These are phyloP conservation scores for Ophiostoma sp. DNA, from an alignment of 2,329 filamentous ascomycete genomes.

Conservation along the genomic window DNA sequence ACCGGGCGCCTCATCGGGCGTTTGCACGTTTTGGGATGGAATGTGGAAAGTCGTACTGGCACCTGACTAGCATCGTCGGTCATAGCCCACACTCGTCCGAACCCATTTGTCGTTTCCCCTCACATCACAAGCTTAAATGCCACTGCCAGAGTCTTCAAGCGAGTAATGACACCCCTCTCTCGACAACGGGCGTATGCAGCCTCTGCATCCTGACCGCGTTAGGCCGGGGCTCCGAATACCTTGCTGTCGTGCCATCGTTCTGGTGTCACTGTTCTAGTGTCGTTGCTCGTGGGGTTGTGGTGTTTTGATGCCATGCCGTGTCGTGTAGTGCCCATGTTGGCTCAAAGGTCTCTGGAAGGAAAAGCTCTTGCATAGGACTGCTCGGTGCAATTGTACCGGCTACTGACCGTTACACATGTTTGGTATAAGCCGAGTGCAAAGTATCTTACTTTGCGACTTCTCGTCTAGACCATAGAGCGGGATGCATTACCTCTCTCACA, in stretches of 20 bases:
- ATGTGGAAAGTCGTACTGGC: background rate
- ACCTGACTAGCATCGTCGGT: background rate
- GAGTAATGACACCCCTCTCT: background rate
- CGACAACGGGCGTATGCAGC: background rate
- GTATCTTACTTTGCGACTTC: too few relatives aligned
- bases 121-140: background rate
- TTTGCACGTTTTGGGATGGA: slow-evolving; percentile 4
- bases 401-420: background rate
- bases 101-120: background rate
- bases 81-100: background rate
- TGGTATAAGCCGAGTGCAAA: background rate
- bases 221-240: too few relatives aligned
- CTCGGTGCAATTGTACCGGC: background rate
- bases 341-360: too few relatives aligned
- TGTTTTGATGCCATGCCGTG: background rate
- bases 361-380: background rate
- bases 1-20: background rate
- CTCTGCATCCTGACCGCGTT: background rate
- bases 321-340: background rate
- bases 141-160: too few relatives aligned
- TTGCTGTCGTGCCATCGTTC: background rate
- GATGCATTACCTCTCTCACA: too few relatives aligned
- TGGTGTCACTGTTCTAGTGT: background rate
- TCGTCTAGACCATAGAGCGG: too few relatives aligned
- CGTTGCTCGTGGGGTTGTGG: background rate